Conservation (phyloP, 73 alveolate genomes). For the Durusdinium trenchii region DNA sequence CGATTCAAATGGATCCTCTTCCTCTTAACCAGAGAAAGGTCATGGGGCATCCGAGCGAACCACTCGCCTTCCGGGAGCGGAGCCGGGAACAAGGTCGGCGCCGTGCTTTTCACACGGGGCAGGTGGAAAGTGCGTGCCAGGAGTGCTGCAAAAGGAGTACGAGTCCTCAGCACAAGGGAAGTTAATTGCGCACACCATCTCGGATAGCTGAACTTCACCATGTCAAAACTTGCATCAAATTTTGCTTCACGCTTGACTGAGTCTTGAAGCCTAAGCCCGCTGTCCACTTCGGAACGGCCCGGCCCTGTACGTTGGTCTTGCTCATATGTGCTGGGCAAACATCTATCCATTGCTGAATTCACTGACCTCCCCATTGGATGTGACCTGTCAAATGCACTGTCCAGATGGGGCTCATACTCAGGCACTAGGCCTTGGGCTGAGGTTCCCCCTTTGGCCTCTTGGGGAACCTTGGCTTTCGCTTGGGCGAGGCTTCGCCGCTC, state of each 20-base stretch:
- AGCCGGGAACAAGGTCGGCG: slow-evolving; percentile 7
- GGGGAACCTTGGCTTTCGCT: not conserved
- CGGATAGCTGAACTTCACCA: not conserved
- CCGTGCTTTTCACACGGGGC: not conserved
- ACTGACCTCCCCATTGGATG: no score
- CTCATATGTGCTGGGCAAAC: no score
- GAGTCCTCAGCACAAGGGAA: not conserved
- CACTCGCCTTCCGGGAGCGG: not conserved
- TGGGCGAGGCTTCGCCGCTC: not conserved
- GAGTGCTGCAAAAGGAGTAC: not conserved
- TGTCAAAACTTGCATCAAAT: not conserved
- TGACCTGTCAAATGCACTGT: no score
- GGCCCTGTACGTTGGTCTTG: not conserved
- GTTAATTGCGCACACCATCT: not conserved
- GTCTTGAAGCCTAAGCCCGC: not conserved
- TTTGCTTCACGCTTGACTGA: not conserved
- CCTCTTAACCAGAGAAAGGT: not conserved
- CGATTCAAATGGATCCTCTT: not conserved
- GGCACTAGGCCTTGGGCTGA: no score
- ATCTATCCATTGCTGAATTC: no score
- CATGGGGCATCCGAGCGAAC: not conserved
- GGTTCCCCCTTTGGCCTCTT: slow-evolving; percentile 8
- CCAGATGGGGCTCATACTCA: no score
- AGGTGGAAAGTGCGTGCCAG: not conserved
- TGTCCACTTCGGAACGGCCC: not conserved